These are phyloP conservation scores for Hibiscus mutabilis DNA, from an alignment of 345 rosid species.

Conservation along the genomic window DNA sequence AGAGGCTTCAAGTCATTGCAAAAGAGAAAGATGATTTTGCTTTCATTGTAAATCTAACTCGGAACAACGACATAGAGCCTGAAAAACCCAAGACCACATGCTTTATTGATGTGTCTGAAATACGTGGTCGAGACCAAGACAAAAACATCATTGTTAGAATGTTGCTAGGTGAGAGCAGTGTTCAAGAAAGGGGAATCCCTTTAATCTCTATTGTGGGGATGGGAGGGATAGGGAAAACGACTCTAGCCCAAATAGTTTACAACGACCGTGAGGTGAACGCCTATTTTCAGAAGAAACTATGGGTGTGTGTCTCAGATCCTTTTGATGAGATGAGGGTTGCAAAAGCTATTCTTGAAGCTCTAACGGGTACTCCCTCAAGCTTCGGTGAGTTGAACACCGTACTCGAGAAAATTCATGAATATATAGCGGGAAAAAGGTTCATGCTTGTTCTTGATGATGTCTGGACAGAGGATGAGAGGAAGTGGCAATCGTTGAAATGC, in stretches of 20 bases:
- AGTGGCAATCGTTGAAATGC: constrained; percentile 14
- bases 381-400: background rate
- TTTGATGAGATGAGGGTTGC: constrained; percentile 16
- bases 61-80: background rate
- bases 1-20: background rate
- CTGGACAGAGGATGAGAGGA: constrained; percentile 17
- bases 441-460: constrained; percentile 25
- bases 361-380: background rate
- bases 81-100: background rate
- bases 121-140: constrained; percentile 4
- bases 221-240: constrained; percentile 11
- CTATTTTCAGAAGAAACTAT: constrained; percentile 4
- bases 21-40: constrained; percentile 3
- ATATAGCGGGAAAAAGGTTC: background rate
- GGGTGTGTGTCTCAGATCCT: constrained; percentile 18
- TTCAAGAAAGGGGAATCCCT: background rate
- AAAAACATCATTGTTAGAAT: background rate
- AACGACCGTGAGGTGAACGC: background rate
- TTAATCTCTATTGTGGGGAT: constrained; percentile 6
- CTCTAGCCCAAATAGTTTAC: constrained; percentile 5
- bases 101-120: background rate
- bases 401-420: constrained; percentile 1
- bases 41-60: background rate
- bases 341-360: constrained; percentile 18
- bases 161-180: background rate